phyloP scores from a whole-genome alignment of 257 asterid genomes.

The Prunella vulgaris region DNA sequence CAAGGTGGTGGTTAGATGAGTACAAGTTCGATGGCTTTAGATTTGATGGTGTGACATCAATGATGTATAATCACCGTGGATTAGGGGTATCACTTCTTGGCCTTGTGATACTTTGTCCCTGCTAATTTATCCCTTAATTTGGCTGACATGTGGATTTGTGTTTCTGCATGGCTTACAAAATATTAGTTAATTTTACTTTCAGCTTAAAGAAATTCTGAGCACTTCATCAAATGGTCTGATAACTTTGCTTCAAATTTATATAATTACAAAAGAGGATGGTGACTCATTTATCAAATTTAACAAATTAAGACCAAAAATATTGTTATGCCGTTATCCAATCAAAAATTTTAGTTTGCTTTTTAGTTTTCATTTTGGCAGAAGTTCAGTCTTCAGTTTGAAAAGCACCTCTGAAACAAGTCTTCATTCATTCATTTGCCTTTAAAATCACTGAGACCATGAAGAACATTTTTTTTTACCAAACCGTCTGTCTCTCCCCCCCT shows the following conservation, averaged over 20 bases:
- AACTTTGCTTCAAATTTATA: background rate
- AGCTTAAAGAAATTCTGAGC: background rate
- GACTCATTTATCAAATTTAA: background rate
- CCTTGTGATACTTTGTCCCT: background rate
- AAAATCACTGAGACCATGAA: background rate
- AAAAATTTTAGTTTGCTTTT: background rate
- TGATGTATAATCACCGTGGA: constrained; percentile 99
- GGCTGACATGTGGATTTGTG: constrained; percentile 9
- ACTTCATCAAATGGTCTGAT: constrained; percentile 8
- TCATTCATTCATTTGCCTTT: background rate
- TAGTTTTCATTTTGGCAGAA: background rate
- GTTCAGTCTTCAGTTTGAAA: background rate
- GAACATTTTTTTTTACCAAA: background rate
- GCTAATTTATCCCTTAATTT: constrained; percentile 11
- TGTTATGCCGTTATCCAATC: background rate
- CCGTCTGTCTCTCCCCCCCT: no score
- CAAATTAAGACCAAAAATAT: background rate
- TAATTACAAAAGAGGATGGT: background rate
- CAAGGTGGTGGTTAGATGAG: constrained; percentile 99
- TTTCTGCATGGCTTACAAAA: background rate
- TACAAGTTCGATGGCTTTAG: constrained; percentile 98
- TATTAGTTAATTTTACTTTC: background rate
- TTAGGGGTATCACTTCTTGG: constrained; percentile 53
- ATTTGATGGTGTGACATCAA: constrained; percentile 98
- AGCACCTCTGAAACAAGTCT: background rate